Evolutionary conservation across 805 yeast genomes (phyloP), one percentile per base, ranked within the genome.

Genomic region (Citeromyces matritensis): DNA sequence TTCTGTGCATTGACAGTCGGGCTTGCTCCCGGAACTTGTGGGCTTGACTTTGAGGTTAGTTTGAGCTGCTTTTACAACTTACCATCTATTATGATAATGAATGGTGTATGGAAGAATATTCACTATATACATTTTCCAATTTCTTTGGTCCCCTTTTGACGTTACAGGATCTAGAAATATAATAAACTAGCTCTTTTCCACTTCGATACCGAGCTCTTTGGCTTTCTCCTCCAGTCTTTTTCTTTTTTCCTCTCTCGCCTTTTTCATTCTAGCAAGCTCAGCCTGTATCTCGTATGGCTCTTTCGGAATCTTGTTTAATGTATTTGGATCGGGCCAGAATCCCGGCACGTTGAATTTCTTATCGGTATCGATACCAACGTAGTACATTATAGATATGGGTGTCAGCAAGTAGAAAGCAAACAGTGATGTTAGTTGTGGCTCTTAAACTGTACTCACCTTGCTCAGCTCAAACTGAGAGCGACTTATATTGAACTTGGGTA

Each of bases 241-340:
- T 49, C 94, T 67, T 57, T 78, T 80, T 42, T 75, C 93, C 3
- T 67, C 48, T 37, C 86, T 65, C 33, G 75, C 94, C 41, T 73
- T 69, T 49, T 75, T 72, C 65, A 86, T 77, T 49, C 95, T 70
- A 10, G 94, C 95, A 25, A 86, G 59, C 48, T 86, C 97, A 1
- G 91, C 88, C 49, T 82, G 78, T 37, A 86, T 83, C 48, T 86
- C 95, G 44, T 78, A 81, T 2, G 85, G 85, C 47, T 86, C 95
- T 46, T 85, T 86, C 3, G 97, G 97, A 24, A 86, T 76, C 55
- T 82, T 78, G 49, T 86, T 85, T 42, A 84, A 63, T 2, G 95
- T 79, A 27, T 80, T 79, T 27, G 95, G 95, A 51, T 85, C 96
- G 3, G 97, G 97, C 94, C 95, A 85, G 55, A 83, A 86, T 13